These are phyloP conservation scores for Calonectria multiphialidica DNA, from an alignment of 2,329 filamentous ascomycete genomes.

Conservation along the genomic window DNA sequence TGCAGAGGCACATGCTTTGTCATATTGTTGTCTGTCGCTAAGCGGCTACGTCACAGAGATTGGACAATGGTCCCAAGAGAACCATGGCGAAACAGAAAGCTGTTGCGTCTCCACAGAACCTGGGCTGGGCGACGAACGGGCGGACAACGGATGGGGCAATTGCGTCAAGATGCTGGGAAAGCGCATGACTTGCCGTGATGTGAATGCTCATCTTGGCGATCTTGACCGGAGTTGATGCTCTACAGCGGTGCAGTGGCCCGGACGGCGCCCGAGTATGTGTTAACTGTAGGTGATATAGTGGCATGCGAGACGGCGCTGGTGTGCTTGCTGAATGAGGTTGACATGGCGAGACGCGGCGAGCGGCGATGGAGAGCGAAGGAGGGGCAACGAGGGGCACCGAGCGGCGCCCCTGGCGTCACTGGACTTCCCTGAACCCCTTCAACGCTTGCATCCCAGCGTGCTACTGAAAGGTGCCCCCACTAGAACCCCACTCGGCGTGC, in stretches of 20 bases:
- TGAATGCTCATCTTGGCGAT: slow-evolving; percentile 24
- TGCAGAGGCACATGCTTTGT: not conserved
- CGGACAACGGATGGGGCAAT: slow-evolving; percentile 12
- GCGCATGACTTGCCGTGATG: slow-evolving; percentile 14
- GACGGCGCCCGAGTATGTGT: slow-evolving; percentile 1
- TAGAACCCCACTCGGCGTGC: slow-evolving; percentile 39
- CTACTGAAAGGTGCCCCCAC: slow-evolving; percentile 29
- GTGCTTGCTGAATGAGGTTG: slow-evolving; percentile 9
- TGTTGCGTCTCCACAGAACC: slow-evolving; percentile 13
- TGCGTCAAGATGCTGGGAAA: slow-evolving; percentile 20
- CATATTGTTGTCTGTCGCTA: slow-evolving; percentile 27
- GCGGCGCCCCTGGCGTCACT: slow-evolving; percentile 33
- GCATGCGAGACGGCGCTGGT: not conserved
- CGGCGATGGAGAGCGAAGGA: slow-evolving; percentile 25
- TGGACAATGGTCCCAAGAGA: slow-evolving; percentile 28
- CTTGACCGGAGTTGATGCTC: slow-evolving; percentile 10
- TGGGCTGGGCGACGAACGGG: slow-evolving; percentile 22
- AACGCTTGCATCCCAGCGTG: not conserved
- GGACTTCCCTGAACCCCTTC: slow-evolving; percentile 14
- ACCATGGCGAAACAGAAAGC: slow-evolving; percentile 18
- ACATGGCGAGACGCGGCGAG: slow-evolving; percentile 7
- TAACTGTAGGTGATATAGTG: not conserved
- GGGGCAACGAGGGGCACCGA: slow-evolving; percentile 33
- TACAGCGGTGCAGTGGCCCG: not conserved
- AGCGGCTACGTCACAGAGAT: slow-evolving; percentile 39